Percentiles rank a stretch among this genome's conserved stretches.
phyloP scores from a whole-genome alignment of 2,329 filamentous ascomycete genomes.

The Neonectria faginata region DNA sequence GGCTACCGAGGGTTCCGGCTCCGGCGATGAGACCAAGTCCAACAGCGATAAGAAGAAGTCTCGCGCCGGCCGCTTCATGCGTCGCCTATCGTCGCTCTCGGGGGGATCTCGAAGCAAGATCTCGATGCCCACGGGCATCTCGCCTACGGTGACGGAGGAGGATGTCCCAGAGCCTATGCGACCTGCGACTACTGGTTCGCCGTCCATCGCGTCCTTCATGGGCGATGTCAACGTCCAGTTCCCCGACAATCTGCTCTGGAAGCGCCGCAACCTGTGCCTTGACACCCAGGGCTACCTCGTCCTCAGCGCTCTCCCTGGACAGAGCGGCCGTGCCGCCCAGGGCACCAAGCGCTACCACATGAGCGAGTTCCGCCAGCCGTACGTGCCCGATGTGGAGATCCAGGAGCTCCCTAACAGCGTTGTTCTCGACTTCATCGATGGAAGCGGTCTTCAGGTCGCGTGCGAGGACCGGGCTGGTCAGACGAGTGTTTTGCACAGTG shows the following conservation, averaged over 20 bases:
- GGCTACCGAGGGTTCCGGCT: conserved; percentile 58
- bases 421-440: conserved; percentile 69
- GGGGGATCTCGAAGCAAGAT: conserved; percentile 59
- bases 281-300: conserved; percentile 87
- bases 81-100: conserved; percentile 67
- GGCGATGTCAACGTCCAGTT: conserved; percentile 98
- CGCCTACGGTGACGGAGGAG: conserved; percentile 65
- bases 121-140: conserved; percentile 56
- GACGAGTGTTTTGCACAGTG: conserved; percentile 64
- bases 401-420: conserved; percentile 93
- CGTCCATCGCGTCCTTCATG: conserved; percentile 72
- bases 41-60: conserved; percentile 61
- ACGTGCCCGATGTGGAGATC: conserved; percentile 87
- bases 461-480: conserved; percentile 72
- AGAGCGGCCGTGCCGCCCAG: conserved; percentile 60
- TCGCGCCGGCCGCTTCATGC: conserved; percentile 69
- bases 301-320: conserved; percentile 72
- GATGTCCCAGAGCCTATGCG: conserved; percentile 46
- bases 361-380: conserved; percentile 82
- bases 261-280: conserved; percentile 87
- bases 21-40: conserved; percentile 60
- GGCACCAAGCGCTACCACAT: conserved; percentile 84
- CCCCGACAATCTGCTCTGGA: conserved; percentile 96
- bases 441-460: conserved; percentile 71
- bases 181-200: conserved; percentile 48